Base-by-base conservation (phyloP, 2,329 filamentous ascomycete species). In the Aureobasidium sp. region DNA sequence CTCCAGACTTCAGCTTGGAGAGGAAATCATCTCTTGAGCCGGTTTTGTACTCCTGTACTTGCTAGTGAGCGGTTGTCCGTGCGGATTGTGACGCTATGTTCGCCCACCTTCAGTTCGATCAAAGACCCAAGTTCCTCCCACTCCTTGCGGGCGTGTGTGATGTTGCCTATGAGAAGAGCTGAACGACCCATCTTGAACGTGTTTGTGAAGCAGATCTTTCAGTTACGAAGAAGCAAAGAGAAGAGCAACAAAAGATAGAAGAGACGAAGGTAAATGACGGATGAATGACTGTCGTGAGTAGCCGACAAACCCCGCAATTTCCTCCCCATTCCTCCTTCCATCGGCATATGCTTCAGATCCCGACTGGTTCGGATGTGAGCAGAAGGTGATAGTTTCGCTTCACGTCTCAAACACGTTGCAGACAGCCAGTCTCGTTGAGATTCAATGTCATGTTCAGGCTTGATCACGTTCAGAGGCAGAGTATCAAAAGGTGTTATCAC, bases 21-120 rank as follows among this genome's bases (percentile, higher is more conserved):
- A 86, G 71, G 70, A 86, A 86, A 32, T 84, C 79, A 47, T 80
- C 76, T 34, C 82, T 75, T 15, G 77, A 79, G 60, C 83, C 83
- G 23, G 70, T 70, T 39, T 77, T 76, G 68, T 83, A 85, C 72
- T 84, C 81, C 77, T 82, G 65, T 5, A 26, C 29, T 12, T 32
- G 7, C 5, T 29, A 34, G 39, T 41, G 10, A 47, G 56, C 17
- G 17, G n/a, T 36, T 44, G 17, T 27, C 12, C 17, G 13, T 17
- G 17, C 34, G 13, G 39, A 34, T 27, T 15, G 6, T 61, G 26
- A 17, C 37, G 39, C 23, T 29, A 20, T 36, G 17, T 52, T n/a
- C 37, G 32, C 55, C 13, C 44, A 74, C 73, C 67, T 71, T 71
- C 26, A 74, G 62, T 39, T 66, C 66, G 13, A 71, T 60, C 37